phyloP scores from a whole-genome alignment of 768 basidiomycete species.

The Thelephora ganbajun region DNA sequence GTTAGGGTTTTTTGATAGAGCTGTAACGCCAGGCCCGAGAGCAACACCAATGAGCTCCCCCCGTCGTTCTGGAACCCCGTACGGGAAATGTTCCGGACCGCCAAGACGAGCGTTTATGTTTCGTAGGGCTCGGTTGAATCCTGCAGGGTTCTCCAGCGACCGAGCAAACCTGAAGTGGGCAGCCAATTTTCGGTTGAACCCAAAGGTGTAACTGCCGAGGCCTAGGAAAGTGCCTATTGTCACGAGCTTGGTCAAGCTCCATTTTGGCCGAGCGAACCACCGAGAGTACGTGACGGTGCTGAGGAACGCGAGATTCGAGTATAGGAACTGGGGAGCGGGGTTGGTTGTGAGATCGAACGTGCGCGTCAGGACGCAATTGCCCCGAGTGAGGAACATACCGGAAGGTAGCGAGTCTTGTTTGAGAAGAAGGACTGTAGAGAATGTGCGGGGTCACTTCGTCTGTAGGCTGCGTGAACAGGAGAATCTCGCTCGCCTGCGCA shows the following conservation, averaged over 20 bases:
- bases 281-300: constrained; percentile 15
- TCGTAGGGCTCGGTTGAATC: constrained; percentile 18
- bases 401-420: constrained; percentile 28
- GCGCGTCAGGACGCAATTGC: too few species aligned
- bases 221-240: constrained; percentile 14
- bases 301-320: constrained; percentile 14
- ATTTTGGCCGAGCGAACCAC: constrained; percentile 15
- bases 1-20: not conserved
- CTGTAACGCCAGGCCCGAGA: not conserved
- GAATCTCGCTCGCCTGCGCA: constrained; percentile 16
- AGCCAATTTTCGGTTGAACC: constrained; percentile 10
- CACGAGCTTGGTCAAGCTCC: constrained; percentile 14
- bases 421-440: constrained; percentile 30
- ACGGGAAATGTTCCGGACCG: not conserved
- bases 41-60: constrained; percentile 3
- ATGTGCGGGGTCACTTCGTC: not conserved
- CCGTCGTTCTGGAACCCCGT: not conserved
- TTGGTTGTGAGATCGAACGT: constrained; percentile 3
- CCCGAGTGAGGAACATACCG: constrained; percentile 19
- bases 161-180: constrained; percentile 17
- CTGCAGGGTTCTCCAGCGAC: constrained; percentile 17
- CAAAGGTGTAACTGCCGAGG: constrained; percentile 18
- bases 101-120: constrained; percentile 16
- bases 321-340: constrained; percentile 12
- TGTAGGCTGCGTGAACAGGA: not conserved